phyloP scores from a whole-genome alignment of 768 basidiomycete genomes.

The Phlegmacium glaucopus region DNA sequence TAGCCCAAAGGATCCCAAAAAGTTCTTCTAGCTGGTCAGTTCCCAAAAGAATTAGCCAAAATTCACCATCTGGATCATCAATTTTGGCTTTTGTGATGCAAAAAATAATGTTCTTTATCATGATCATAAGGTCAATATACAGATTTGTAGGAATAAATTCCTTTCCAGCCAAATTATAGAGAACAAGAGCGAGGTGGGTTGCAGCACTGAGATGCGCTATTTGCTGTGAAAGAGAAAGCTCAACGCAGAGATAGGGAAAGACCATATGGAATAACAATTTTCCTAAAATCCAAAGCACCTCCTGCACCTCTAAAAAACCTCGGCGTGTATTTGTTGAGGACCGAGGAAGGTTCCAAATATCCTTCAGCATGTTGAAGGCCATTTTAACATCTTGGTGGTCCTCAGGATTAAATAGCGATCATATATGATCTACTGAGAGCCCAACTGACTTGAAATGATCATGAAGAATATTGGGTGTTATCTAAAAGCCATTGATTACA shows the following conservation, averaged over 20 bases:
- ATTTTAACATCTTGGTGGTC: constrained; percentile 23
- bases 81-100: constrained; percentile 30
- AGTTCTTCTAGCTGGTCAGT: constrained; percentile 33
- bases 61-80: constrained; percentile 25
- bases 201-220: constrained; percentile 22
- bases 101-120: constrained; percentile 23
- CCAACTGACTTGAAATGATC: constrained; percentile 14
- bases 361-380: constrained; percentile 18
- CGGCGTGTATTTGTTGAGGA: background rate
- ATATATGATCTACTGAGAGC: constrained; percentile 15
- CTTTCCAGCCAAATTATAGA: constrained; percentile 13
- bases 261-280: constrained; percentile 18
- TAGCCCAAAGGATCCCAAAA: constrained; percentile 33
- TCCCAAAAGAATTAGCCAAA: constrained; percentile 33
- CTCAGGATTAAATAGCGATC: constrained; percentile 16
- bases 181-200: constrained; percentile 21
- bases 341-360: constrained; percentile 18
- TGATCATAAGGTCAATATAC: constrained; percentile 27
- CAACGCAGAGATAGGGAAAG: constrained; percentile 24
- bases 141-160: constrained; percentile 24
- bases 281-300: constrained; percentile 14
- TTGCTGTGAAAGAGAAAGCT: constrained; percentile 25
- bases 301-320: constrained; percentile 5
- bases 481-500: constrained; percentile 11
- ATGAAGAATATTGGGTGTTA: constrained; percentile 18